These are phyloP conservation scores for Polytrichum commune DNA, from an alignment of 225 moss, liverwort and hornwort species.

Conservation along the genomic window DNA sequence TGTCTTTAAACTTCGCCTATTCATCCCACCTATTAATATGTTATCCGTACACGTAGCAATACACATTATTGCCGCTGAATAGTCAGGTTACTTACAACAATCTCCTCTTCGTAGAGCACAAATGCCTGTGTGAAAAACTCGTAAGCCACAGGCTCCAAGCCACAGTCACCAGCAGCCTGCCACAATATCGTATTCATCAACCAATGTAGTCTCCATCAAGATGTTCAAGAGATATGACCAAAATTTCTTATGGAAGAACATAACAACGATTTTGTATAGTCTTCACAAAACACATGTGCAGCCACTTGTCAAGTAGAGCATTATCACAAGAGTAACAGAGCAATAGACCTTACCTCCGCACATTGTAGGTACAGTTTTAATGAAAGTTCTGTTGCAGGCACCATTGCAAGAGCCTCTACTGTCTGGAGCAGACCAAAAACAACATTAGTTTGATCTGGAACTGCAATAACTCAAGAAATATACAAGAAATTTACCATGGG, in stretches of 20 bases:
- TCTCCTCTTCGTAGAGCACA: constrained; percentile 94
- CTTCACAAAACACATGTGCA: constrained; percentile 5
- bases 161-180: constrained; percentile 83
- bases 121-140: constrained; percentile 98
- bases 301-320: background rate
- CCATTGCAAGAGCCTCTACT: constrained; percentile 79
- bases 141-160: constrained; percentile 88
- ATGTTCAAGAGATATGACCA: too few species aligned
- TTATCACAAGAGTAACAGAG: constrained; percentile 1
- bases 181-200: constrained; percentile 1
- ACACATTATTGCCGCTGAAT: constrained; percentile 4
- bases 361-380: constrained; percentile 81
- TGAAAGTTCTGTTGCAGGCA: constrained; percentile 81
- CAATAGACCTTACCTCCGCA: constrained; percentile 66
- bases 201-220: background rate
- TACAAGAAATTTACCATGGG: too few species aligned
- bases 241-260: too few species aligned
- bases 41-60: background rate
- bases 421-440: constrained; percentile 43
- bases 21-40: too few species aligned
- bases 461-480: too few species aligned
- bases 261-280: background rate
- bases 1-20: background rate
- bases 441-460: too few species aligned
- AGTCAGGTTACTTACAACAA: constrained; percentile 53